Evolutionary conservation across 768 basidiomycete genomes (phyloP).

Genomic region (Kwoniella mangroviensis): DNA sequence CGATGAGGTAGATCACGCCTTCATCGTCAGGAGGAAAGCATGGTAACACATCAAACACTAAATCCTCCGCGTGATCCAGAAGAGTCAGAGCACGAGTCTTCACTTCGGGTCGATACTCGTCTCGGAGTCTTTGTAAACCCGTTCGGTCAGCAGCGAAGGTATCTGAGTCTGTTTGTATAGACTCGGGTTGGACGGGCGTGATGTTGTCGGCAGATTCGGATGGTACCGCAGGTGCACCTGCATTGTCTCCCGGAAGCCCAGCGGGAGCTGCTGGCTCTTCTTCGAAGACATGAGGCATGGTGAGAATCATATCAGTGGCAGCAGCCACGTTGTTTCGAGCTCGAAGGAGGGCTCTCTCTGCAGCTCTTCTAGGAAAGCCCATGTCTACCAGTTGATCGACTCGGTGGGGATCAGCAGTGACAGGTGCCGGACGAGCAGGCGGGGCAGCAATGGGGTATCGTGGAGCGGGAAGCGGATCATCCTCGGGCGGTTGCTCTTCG

Average conservation of each 20-base stretch:
- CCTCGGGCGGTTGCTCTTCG: constrained; percentile 64
- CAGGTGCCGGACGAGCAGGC: constrained; percentile 45
- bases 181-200: not conserved
- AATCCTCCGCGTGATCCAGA: constrained; percentile 81
- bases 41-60: constrained; percentile 84
- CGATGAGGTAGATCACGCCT: constrained; percentile 73
- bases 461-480: constrained; percentile 26
- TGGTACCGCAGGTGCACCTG: not conserved
- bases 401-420: constrained; percentile 74
- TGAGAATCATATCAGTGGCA: constrained; percentile 83
- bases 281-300: constrained; percentile 61
- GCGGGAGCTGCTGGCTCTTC: constrained; percentile 24
- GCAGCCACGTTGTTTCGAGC: constrained; percentile 85
- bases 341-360: constrained; percentile 78
- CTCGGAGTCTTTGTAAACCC: constrained; percentile 67
- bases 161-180: constrained; percentile 13
- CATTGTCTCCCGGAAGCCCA: not conserved
- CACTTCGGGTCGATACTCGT: constrained; percentile 69
- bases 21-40: constrained; percentile 71
- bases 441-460: constrained; percentile 19
- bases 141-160: constrained; percentile 54
- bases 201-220: not conserved
- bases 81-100: constrained; percentile 73
- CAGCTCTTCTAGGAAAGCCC: constrained; percentile 92
- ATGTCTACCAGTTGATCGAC: constrained; percentile 88